These are phyloP conservation scores for Acer negundo DNA, from an alignment of 345 rosid species.

Conservation along the genomic window DNA sequence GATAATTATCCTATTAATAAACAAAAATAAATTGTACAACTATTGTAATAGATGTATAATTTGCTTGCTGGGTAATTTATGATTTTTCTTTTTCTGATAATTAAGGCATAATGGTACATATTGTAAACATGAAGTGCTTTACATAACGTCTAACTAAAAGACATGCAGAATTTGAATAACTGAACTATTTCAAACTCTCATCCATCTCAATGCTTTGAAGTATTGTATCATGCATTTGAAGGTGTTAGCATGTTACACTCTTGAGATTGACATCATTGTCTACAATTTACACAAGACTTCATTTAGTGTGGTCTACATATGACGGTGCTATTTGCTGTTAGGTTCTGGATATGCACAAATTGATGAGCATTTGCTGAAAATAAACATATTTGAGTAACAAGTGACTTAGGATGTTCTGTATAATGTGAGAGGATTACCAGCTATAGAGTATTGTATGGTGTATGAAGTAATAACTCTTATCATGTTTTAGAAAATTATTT, in stretches of 20 bases:
- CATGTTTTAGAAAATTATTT: background rate
- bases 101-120: background rate
- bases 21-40: background rate
- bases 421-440: background rate
- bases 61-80: background rate
- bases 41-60: background rate
- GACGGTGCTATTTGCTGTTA: background rate
- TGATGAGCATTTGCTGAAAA: background rate
- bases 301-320: background rate
- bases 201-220: background rate
- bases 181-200: too few species aligned
- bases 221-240: background rate
- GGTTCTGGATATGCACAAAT: background rate
- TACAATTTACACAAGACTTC: background rate
- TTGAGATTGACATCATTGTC: background rate
- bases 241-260: background rate
- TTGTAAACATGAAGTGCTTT: background rate
- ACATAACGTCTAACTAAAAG: background rate
- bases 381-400: background rate
- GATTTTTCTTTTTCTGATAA: background rate
- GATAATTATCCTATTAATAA: background rate
- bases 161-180: background rate
- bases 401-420: background rate
- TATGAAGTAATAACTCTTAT: background rate
- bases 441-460: background rate